Evolutionary conservation across 129 eudicot species (phyloP).

Genomic region (Saussurea involucrata): DNA sequence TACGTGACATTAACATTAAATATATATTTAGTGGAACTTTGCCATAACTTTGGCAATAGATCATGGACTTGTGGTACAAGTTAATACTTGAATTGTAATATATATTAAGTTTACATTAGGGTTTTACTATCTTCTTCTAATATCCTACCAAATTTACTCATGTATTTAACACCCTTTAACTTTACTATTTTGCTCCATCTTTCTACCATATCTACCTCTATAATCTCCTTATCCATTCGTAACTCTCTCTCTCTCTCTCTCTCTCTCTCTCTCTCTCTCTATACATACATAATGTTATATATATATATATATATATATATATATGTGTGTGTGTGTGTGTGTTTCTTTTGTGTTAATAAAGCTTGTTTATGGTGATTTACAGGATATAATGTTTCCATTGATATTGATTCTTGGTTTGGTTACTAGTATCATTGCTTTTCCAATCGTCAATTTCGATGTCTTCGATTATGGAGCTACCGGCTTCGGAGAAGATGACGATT

Average conservation of each 20-base stretch:
- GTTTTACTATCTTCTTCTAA: conserved; percentile 1
- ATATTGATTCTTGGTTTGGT: conserved; percentile 17
- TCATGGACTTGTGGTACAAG: conserved; percentile 13
- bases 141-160: conserved; percentile 20
- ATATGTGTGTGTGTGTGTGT: neutral
- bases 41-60: neutral
- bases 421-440: conserved; percentile 4
- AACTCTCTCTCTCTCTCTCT: neutral
- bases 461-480: conserved; percentile 54
- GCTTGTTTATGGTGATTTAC: neutral
- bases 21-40: neutral
- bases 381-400: conserved; percentile 3
- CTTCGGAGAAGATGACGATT: conserved; percentile 39
- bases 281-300: neutral
- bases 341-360: conserved; percentile 4
- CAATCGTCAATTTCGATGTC: conserved; percentile 32
- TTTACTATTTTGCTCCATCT: conserved; percentile 24
- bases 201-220: conserved; percentile 24
- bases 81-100: conserved; percentile 8
- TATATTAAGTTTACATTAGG: conserved; percentile 6
- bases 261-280: neutral
- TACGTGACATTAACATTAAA: neutral
- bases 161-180: conserved; percentile 16
- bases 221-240: conserved; percentile 12
- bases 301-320: neutral